Evolutionary conservation across 1,284 basidiomycete genomes (phyloP).

Genomic region (Heterobasidion irregulare): DNA sequence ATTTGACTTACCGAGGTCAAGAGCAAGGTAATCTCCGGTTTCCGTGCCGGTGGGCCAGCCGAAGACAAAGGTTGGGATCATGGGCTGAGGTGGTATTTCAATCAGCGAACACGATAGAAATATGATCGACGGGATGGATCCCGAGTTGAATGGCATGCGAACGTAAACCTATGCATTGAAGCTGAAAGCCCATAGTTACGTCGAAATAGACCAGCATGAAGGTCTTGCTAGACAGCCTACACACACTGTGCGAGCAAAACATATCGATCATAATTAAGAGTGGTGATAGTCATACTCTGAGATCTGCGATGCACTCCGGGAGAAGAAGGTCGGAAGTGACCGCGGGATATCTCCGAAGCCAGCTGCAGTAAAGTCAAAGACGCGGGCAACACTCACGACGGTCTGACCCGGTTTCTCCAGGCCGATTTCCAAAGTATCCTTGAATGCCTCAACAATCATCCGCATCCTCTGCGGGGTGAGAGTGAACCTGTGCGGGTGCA

Average conservation of each 20-base stretch:
- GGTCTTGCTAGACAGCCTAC: too few species aligned
- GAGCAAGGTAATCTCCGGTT: conserved; percentile 83
- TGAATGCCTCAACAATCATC: conserved; percentile 95
- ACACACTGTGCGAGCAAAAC: too few species aligned
- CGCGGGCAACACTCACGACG: conserved; percentile 58
- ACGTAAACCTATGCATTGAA: background rate
- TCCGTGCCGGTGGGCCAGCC: conserved; percentile 94
- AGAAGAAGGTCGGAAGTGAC: background rate
- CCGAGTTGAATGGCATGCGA: conserved; percentile 1
- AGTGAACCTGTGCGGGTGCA: conserved; percentile 49
- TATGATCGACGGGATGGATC: background rate
- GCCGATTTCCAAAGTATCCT: conserved; percentile 85
- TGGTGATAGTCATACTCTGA: too few species aligned
- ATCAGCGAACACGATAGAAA: conserved; percentile 3
- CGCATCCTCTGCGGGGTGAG: conserved; percentile 92
- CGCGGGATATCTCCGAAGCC: background rate
- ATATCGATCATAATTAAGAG: too few species aligned
- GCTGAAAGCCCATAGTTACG: too few species aligned
- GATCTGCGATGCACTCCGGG: too few species aligned
- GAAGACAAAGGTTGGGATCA: conserved; percentile 97
- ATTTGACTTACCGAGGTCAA: conserved; percentile 75
- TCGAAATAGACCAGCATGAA: too few species aligned
- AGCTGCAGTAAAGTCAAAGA: background rate
- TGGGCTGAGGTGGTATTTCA: conserved; percentile 44
- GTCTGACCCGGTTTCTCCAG: conserved; percentile 79